These are phyloP conservation scores for Hippophae gyantsensis DNA, from an alignment of 306 rosid genomes.

Conservation along the genomic window DNA sequence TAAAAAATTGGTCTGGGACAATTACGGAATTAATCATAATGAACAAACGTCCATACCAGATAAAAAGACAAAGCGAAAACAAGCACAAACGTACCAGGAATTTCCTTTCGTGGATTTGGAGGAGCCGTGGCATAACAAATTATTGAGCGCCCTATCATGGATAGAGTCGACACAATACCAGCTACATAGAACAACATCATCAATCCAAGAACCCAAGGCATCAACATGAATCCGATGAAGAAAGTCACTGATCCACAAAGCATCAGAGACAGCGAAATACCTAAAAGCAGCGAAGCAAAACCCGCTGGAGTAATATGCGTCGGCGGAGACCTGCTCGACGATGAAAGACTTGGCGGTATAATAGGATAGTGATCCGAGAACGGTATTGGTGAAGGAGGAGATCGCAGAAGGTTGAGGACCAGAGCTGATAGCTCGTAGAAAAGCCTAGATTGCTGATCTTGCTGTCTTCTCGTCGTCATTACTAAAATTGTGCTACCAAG, in stretches of 20 bases:
- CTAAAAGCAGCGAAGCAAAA: slow-evolving; percentile 65
- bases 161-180: slow-evolving; percentile 54
- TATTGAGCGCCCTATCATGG: slow-evolving; percentile 58
- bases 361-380: slow-evolving; percentile 26
- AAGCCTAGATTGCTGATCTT: slow-evolving; percentile 50
- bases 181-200: slow-evolving; percentile 61
- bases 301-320: slow-evolving; percentile 69
- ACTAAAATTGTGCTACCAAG: neutral
- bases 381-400: slow-evolving; percentile 44
- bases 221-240: slow-evolving; percentile 72
- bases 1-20: neutral
- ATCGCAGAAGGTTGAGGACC: slow-evolving; percentile 63
- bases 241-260: slow-evolving; percentile 89
- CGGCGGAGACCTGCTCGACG: slow-evolving; percentile 8
- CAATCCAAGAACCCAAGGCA: slow-evolving; percentile 91
- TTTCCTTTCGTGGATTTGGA: slow-evolving; percentile 43
- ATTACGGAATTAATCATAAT: neutral
- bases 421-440: slow-evolving; percentile 58
- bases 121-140: slow-evolving; percentile 44
- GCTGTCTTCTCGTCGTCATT: slow-evolving; percentile 35
- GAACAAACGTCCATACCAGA: neutral
- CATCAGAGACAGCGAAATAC: slow-evolving; percentile 80
- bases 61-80: neutral
- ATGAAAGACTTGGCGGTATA: neutral
- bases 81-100: slow-evolving; percentile 37